These are phyloP conservation scores for Beta corolliflora DNA, from an alignment of 179 eudicot genomes.

Conservation along the genomic window DNA sequence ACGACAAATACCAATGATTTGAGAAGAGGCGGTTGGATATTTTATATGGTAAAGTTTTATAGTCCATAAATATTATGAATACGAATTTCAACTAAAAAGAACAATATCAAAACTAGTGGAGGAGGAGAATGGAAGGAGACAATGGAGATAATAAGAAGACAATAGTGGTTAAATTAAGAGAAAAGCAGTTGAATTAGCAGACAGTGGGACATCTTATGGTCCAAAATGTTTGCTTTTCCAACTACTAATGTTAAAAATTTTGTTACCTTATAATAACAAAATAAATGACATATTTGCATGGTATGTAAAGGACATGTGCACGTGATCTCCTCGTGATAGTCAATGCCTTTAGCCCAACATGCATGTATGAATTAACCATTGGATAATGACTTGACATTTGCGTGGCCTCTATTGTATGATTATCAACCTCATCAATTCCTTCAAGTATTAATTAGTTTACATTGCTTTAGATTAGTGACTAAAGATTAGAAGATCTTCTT, in stretches of 20 bases:
- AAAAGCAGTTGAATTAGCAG: slow-evolving; percentile 22
- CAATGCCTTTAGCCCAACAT: slow-evolving; percentile 4
- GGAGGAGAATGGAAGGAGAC: neutral
- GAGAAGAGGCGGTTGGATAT: neutral
- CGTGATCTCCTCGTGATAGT: slow-evolving; percentile 28
- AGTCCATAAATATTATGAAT: neutral
- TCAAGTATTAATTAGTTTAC: neutral
- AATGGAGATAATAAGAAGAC: slow-evolving; percentile 22
- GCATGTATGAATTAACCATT: neutral
- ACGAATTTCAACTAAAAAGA: neutral
- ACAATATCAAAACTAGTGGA: slow-evolving; percentile 3
- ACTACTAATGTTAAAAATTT: slow-evolving; percentile 4
- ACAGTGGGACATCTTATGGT: slow-evolving; percentile 21
- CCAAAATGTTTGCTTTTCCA: slow-evolving; percentile 22
- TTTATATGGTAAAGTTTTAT: neutral
- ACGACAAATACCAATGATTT: neutral
- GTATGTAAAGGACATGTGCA: slow-evolving; percentile 23
- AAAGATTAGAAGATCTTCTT: slow-evolving; percentile 24
- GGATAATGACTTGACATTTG: slow-evolving; percentile 10
- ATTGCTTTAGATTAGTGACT: neutral
- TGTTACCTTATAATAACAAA: slow-evolving; percentile 6
- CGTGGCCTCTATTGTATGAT: neutral
- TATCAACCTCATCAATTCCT: neutral
- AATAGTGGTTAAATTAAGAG: slow-evolving; percentile 25
- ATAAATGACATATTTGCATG: slow-evolving; percentile 16